phyloP scores from a whole-genome alignment of 2,329 filamentous ascomycete species.

The Gaeumannomyces sp. region DNA sequence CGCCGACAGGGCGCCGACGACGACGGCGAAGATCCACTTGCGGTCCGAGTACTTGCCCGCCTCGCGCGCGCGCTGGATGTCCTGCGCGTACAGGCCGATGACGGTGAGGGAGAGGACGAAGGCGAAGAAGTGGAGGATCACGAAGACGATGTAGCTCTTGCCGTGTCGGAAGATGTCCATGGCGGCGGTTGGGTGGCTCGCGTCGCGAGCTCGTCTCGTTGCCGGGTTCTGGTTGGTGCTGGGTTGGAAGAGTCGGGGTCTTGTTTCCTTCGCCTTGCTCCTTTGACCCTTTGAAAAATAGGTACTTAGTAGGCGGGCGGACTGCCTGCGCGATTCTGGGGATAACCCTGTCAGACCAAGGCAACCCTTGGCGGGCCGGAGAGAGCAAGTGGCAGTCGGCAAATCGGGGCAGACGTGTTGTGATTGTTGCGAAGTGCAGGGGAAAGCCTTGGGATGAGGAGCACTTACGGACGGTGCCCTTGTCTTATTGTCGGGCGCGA shows the following conservation, averaged over 20 bases:
- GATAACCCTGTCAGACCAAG: background rate
- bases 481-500: background rate
- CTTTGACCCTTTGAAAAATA: background rate
- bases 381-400: background rate
- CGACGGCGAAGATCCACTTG: slow-evolving; percentile 74
- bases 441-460: background rate
- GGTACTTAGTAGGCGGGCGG: background rate
- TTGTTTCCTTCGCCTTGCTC: background rate
- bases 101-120: slow-evolving; percentile 72
- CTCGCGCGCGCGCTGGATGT: slow-evolving; percentile 51
- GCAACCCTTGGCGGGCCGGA: background rate
- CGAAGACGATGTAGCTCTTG: slow-evolving; percentile 48
- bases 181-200: slow-evolving; percentile 13
- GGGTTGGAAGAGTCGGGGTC: background rate
- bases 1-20: slow-evolving; percentile 60
- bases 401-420: background rate
- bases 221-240: background rate
- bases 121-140: slow-evolving; percentile 64
- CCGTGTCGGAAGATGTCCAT: slow-evolving; percentile 40
- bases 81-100: slow-evolving; percentile 69
- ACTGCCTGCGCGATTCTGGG: background rate
- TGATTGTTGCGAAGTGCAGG: background rate
- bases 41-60: slow-evolving; percentile 47
- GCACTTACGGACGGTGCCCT: background rate
- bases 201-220: background rate